Conservation (phyloP, 768 basidiomycete genomes). For the Lenzites betulinus region DNA sequence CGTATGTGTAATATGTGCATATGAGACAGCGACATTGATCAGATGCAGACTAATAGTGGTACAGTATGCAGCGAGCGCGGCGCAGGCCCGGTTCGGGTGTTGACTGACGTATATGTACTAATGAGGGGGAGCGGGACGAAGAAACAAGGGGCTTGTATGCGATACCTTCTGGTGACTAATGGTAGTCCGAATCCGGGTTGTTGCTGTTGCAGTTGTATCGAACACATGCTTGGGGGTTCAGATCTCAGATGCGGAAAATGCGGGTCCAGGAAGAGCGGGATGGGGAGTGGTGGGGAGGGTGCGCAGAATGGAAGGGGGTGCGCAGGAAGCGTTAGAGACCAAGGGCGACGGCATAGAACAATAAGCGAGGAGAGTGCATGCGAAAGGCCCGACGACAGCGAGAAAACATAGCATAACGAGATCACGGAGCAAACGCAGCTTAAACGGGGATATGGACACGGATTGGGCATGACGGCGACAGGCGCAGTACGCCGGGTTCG, state of each 20-base stretch:
- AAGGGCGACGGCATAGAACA: not conserved
- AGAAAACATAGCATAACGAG: conserved; percentile 24
- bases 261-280: not conserved
- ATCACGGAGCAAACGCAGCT: conserved; percentile 17
- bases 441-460: not conserved
- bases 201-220: conserved; percentile 8
- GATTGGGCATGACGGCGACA: not conserved
- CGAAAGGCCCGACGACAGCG: conserved; percentile 5
- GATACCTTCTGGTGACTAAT: not conserved
- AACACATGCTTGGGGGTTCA: not conserved
- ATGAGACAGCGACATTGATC: conserved; percentile 20
- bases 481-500: not conserved
- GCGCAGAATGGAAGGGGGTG: not conserved
- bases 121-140: not conserved
- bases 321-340: not conserved
- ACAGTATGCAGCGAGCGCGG: conserved; percentile 13
- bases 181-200: conserved; percentile 12
- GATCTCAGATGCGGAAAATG: not conserved
- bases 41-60: conserved; percentile 18
- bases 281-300: not conserved
- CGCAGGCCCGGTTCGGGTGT: not conserved
- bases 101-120: not conserved
- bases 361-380: not conserved
- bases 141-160: not conserved
- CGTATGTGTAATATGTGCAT: conserved; percentile 17